Evolutionary conservation across 2,329 filamentous ascomycete genomes (phyloP).

Genomic region (Trichoderma aggressivum): DNA sequence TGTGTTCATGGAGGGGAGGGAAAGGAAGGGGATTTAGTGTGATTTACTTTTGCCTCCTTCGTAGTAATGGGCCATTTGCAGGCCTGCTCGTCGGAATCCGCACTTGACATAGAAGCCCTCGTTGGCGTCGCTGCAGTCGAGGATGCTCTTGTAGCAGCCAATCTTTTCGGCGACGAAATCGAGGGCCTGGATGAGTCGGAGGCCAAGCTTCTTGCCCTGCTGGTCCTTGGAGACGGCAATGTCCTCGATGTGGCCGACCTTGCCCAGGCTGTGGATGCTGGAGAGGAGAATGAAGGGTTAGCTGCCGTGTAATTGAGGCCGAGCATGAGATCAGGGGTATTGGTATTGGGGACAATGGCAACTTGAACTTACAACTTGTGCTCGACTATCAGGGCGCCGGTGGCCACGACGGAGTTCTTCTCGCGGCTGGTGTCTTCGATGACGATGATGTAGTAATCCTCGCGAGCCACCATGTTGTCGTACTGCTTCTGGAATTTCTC

Average conservation of each 20-base stretch:
- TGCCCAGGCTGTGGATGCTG: conserved; percentile 74
- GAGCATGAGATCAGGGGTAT: background rate
- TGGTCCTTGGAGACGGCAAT: conserved; percentile 93
- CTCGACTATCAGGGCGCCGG: conserved; percentile 86
- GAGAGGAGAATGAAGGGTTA: conserved; percentile 20
- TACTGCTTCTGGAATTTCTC: conserved; percentile 75
- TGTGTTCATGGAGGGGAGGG: background rate
- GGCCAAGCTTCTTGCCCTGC: conserved; percentile 93
- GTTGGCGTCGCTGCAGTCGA: conserved; percentile 94
- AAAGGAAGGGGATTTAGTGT: conserved; percentile 22
- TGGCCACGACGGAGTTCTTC: conserved; percentile 72
- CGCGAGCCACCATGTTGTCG: conserved; percentile 72
- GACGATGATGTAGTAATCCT: conserved; percentile 82
- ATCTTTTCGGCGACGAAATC: conserved; percentile 83
- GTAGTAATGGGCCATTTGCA: conserved; percentile 98
- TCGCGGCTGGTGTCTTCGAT: conserved; percentile 66
- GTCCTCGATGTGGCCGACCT: conserved; percentile 95
- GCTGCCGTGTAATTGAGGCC: conserved; percentile 5
- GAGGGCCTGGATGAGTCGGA: conserved; percentile 89
- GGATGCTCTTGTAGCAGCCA: conserved; percentile 95
- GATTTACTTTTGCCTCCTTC: conserved; percentile 53
- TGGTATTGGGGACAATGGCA: background rate
- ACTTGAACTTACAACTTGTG: conserved; percentile 77
- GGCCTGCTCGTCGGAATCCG: conserved; percentile 83
- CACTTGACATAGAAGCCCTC: conserved; percentile 99